A percentile compares a stretch with the other conserved stretches of the same genome.
These are phyloP conservation scores for Coniella lustricola DNA, from an alignment of 2,329 filamentous ascomycete genomes.

Conservation along the genomic window DNA sequence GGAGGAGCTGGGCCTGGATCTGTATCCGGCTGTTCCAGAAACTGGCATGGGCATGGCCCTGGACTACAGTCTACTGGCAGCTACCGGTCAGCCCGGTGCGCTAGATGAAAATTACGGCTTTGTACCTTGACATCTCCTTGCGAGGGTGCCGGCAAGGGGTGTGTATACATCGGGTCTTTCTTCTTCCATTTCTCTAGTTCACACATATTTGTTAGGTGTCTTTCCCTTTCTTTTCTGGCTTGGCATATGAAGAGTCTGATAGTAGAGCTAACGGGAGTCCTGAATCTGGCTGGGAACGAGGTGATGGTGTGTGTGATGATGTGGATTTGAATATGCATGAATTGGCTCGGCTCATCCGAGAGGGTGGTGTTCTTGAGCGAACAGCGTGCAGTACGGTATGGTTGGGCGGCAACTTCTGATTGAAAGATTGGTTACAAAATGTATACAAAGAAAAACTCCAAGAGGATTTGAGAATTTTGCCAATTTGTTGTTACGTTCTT, in stretches of 20 bases:
- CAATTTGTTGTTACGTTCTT: neutral
- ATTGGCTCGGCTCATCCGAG: too few relatives aligned
- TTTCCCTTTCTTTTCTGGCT: neutral
- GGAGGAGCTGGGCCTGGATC: conserved; percentile 24
- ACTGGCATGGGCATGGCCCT: conserved; percentile 28
- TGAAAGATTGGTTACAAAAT: conserved; percentile 8
- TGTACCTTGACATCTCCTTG: conserved; percentile 33
- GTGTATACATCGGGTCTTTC: neutral
- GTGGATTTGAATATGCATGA: neutral
- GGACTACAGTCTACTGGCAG: conserved; percentile 32
- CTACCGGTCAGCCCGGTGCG: conserved; percentile 21
- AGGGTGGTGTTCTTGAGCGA: conserved; percentile 1
- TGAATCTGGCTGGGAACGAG: neutral
- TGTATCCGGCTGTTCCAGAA: conserved; percentile 25
- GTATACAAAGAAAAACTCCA: neutral
- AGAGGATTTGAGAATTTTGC: conserved; percentile 2
- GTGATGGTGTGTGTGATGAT: neutral
- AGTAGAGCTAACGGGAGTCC: conserved; percentile 2
- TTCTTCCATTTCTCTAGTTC: neutral
- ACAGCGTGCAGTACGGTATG: neutral
- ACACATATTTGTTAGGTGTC: neutral
- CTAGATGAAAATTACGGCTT: conserved; percentile 36
- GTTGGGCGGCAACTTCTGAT: neutral
- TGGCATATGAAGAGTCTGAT: neutral
- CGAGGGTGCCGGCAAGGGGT: too few relatives aligned